Conservation (phyloP, 2,329 filamentous ascomycete species). For the Lizonia empirigonia region DNA sequence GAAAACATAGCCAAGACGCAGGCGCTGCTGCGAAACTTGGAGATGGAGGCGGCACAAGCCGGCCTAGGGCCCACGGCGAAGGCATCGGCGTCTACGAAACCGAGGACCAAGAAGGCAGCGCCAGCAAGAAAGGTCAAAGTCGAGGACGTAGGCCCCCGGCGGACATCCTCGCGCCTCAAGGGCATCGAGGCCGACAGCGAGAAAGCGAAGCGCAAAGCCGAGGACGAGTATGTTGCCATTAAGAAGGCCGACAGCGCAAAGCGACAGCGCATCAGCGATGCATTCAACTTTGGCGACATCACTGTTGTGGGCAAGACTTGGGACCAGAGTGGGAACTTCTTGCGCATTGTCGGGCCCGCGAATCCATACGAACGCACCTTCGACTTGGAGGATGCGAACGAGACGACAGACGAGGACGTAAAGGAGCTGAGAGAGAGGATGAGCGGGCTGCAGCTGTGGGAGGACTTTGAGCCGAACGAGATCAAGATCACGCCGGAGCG, state of each 20-base stretch:
- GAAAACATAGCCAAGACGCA: conserved; percentile 89
- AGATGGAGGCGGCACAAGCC: conserved; percentile 68
- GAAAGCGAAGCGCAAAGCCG: conserved; percentile 70
- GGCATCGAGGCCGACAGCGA: conserved; percentile 71
- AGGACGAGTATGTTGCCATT: conserved; percentile 64
- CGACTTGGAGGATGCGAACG: conserved; percentile 78
- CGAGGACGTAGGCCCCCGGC: conserved; percentile 59
- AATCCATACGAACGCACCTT: conserved; percentile 86
- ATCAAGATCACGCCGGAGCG: conserved; percentile 32
- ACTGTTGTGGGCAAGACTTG: conserved; percentile 80
- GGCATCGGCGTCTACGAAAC: conserved; percentile 54
- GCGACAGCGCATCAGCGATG: conserved; percentile 67
- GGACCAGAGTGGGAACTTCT: conserved; percentile 69
- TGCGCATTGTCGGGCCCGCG: conserved; percentile 72
- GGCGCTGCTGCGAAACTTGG: conserved; percentile 78
- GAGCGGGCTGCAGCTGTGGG: conserved; percentile 77
- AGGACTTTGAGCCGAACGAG: conserved; percentile 78
- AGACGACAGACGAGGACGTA: conserved; percentile 77
- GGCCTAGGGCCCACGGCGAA: conserved; percentile 67
- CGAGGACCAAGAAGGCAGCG: conserved; percentile 50
- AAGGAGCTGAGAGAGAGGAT: conserved; percentile 76
- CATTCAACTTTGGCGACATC: conserved; percentile 76
- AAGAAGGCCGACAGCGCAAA: conserved; percentile 66
- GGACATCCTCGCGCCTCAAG: conserved; percentile 66
- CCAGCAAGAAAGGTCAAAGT: conserved; percentile 62